Evolutionary conservation across 2,329 filamentous ascomycete species (phyloP), one percentile per base, ranked within the genome.

Genomic region (Cercospora berteroae): DNA sequence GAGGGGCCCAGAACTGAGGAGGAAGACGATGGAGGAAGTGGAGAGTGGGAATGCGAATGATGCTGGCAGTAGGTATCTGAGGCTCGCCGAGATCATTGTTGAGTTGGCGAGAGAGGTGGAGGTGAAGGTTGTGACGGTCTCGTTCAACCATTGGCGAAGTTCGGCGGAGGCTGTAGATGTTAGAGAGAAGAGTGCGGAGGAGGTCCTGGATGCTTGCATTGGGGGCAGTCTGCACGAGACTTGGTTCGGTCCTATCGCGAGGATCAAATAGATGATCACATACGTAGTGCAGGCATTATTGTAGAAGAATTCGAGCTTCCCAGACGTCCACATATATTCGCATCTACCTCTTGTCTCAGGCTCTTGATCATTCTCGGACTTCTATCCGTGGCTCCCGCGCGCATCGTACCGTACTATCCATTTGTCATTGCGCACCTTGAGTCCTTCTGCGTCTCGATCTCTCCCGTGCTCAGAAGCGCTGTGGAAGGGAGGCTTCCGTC

Each of bases 101-200:
- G 65, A 61, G 57, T 16, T 64, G 55, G 29, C 48, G 61, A 57
- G 48, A 9, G 58, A 61, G 10, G 65, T 61, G 20, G 25, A 29
- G 10, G 29, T 64, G 4, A 67, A 60, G 48, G 16, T 20, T 7
- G 56, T 60, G 1, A 64, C 39, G 1, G 65, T 64, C 10, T 60
- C 55, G 5, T 67, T 67, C 29, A 29, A 48, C 6, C 61, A 64
- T 50, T 67, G 65, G 65, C 64, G 20, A 23, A 61, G 61, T 12
- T 25, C 36, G 60, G 65, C 29, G 10, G 56, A 60, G 7, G 56
- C 25, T 60, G 65, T 57, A 12, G 44, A 39, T 64, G 61, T 13
- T 8, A 13, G 57, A 27, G n/a, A 55, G 25, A 39, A 18, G 31
- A 18, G 52, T 16, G 0, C 65, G 3, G 56, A 42, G 5, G 65